Percentiles rank a stretch among this genome's conserved stretches.
Evolutionary conservation across 495 filamentous ascomycete genomes (phyloP).

Genomic region (Lindgomyces ingoldianus): DNA sequence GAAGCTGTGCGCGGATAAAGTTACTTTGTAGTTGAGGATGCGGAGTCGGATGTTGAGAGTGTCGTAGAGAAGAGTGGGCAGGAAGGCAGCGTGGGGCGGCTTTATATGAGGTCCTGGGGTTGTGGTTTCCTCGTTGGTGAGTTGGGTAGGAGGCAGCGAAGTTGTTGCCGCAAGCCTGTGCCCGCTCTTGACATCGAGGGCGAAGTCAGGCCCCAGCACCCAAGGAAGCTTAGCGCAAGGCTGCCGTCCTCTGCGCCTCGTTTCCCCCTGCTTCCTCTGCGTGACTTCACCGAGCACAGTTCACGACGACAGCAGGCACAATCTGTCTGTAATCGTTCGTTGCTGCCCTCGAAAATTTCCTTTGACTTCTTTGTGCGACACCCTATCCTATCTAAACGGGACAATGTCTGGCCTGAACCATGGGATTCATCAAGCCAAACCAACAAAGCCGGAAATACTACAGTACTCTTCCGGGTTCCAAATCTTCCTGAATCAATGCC

Average conservation of each 20-base stretch:
- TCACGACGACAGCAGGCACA: no score
- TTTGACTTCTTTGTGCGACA: no score
- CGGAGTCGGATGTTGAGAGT: not conserved
- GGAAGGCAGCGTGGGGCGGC: not conserved
- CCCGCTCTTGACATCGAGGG: not conserved
- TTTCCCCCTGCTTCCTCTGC: not conserved
- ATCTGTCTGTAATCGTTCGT: no score
- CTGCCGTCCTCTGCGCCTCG: conserved; percentile 9
- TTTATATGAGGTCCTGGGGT: conserved; percentile 3
- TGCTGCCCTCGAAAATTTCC: no score
- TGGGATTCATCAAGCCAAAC: no score
- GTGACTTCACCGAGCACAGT: not conserved
- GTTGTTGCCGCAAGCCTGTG: not conserved
- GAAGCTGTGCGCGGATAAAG: not conserved
- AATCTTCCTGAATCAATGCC: no score
- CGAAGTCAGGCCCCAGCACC: conserved; percentile 16
- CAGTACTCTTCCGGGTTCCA: no score
- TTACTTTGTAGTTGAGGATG: not conserved
- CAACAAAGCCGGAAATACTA: no score
- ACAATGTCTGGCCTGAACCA: no score
- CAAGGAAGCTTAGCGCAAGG: conserved; percentile 17
- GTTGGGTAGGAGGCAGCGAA: conserved; percentile 27
- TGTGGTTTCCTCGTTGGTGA: not conserved
- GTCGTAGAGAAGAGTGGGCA: not conserved
- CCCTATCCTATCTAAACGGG: no score